Evolutionary conservation across 2,329 filamentous ascomycete genomes (phyloP).

Genomic region (Aspergillus felis): DNA sequence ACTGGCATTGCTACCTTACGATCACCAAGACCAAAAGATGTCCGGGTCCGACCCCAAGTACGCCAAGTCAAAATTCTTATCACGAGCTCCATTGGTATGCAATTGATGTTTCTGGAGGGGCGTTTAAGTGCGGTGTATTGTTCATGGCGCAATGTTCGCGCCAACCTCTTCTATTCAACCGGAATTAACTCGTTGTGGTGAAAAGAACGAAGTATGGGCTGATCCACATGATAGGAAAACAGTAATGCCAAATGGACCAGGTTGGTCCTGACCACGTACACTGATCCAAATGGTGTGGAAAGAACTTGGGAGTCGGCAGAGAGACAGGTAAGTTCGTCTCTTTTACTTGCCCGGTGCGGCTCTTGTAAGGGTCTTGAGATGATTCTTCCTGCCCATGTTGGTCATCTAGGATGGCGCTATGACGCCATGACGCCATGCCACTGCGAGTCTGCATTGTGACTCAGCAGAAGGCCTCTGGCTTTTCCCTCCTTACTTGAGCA

Average conservation of each 20-base stretch:
- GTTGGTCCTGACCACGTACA: constrained; percentile 41
- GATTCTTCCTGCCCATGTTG: neutral
- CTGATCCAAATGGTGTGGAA: constrained; percentile 40
- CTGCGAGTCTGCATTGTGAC: neutral
- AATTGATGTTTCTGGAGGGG: neutral
- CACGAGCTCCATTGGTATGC: constrained; percentile 33
- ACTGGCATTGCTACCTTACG: neutral
- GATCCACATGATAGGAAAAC: constrained; percentile 25
- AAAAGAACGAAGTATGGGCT: neutral
- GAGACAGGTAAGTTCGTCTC: constrained; percentile 31
- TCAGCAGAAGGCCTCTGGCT: neutral
- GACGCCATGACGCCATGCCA: neutral
- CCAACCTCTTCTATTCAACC: neutral
- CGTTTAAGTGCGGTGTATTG: neutral
- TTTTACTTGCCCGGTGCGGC: neutral
- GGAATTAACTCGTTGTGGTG: neutral
- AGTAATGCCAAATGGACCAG: constrained; percentile 41
- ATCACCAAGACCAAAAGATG: neutral
- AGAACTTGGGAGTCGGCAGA: constrained; percentile 46
- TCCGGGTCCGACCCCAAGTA: constrained; percentile 16
- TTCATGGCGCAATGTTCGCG: neutral
- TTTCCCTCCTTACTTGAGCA: neutral
- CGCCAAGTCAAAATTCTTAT: constrained; percentile 28
- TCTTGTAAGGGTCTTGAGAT: neutral
- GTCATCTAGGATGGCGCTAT: neutral